A percentile compares a stretch with the other conserved stretches of the same genome.
Evolutionary conservation across 2,329 filamentous ascomycete genomes (phyloP).

Genomic region (Plectosphaerella plurivora): DNA sequence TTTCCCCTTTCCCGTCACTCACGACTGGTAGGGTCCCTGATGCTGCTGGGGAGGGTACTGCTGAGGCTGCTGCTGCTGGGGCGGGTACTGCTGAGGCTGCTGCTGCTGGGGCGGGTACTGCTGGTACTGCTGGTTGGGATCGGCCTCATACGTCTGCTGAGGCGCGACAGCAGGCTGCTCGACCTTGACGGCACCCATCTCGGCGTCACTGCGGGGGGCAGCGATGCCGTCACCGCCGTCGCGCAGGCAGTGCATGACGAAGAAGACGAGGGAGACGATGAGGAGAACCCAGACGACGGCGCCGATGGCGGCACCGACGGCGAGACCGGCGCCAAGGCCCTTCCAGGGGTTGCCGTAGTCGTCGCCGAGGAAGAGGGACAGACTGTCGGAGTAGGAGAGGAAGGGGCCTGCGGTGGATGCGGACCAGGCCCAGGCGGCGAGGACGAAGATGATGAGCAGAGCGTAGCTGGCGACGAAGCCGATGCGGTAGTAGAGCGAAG

Average conservation of each 20-base stretch:
- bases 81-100: neutral
- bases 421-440: conserved; percentile 37
- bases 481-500: conserved; percentile 32
- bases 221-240: neutral
- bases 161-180: neutral
- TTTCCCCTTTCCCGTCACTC: neutral
- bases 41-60: neutral
- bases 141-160: neutral
- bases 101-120: neutral
- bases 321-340: conserved; percentile 24
- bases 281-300: conserved; percentile 34
- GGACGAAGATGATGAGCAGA: conserved; percentile 38
- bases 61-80: neutral
- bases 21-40: neutral
- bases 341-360: conserved; percentile 7
- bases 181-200: conserved; percentile 1
- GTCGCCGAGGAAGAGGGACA: conserved; percentile 14
- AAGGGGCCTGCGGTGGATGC: conserved; percentile 26
- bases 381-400: conserved; percentile 12
- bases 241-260: conserved; percentile 47
- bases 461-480: conserved; percentile 28
- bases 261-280: conserved; percentile 35
- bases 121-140: neutral
- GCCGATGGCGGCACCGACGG: conserved; percentile 34
- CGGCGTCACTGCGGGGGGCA: conserved; percentile 18